Evolutionary conservation across 2,329 filamentous ascomycete species (phyloP).

Genomic region (Aureobasidium subglaciale): DNA sequence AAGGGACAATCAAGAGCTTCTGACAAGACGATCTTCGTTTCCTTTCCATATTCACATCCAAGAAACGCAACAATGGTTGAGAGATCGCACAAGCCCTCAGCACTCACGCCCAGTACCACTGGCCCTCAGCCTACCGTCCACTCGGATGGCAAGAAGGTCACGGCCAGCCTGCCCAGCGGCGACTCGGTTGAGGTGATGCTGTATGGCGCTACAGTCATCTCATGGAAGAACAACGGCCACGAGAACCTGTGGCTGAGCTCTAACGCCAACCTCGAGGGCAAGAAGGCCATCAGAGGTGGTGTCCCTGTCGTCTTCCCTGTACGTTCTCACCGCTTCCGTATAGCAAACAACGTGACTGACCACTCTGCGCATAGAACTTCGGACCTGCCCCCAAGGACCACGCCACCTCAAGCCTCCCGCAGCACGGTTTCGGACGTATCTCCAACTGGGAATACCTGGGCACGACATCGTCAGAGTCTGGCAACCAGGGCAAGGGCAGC

Average conservation of each 20-base stretch:
- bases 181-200: conserved; percentile 81
- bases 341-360: background rate
- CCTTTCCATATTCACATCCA: background rate
- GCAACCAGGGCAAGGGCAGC: conserved; percentile 34
- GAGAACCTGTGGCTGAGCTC: conserved; percentile 87
- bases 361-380: conserved; percentile 57
- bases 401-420: conserved; percentile 71
- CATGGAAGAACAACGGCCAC: conserved; percentile 75
- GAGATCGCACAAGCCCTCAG: conserved; percentile 73
- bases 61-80: conserved; percentile 57
- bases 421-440: conserved; percentile 91
- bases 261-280: conserved; percentile 71
- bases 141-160: conserved; percentile 63
- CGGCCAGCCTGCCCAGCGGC: conserved; percentile 75
- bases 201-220: conserved; percentile 86
- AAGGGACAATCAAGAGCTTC: conserved; percentile 1
- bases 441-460: conserved; percentile 91
- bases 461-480: conserved; percentile 65
- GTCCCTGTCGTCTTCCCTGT: conserved; percentile 92
- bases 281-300: conserved; percentile 82
- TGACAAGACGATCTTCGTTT: background rate
- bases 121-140: conserved; percentile 68
- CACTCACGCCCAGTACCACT: conserved; percentile 60
- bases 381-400: conserved; percentile 71
- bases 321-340: conserved; percentile 29